phyloP scores from a whole-genome alignment of 106 monocot species.

The Xerophyta viscosa region DNA sequence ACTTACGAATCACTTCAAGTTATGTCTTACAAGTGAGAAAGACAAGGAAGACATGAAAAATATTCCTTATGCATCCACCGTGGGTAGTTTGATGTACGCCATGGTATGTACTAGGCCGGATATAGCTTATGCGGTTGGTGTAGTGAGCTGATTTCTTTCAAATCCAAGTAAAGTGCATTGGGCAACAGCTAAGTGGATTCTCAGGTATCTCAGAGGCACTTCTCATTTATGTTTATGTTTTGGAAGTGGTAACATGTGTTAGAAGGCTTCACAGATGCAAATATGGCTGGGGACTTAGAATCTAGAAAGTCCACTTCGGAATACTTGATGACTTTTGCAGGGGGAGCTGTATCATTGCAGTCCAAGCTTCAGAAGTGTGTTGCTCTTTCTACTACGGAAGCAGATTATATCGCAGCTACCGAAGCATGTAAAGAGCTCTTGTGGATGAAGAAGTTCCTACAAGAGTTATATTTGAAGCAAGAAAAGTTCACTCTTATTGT shows the following conservation, averaged over 20 bases:
- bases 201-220: background rate
- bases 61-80: background rate
- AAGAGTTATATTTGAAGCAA: background rate
- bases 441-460: background rate
- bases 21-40: background rate
- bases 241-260: constrained; percentile 1
- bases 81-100: background rate
- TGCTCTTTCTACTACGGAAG: background rate
- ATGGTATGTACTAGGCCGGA: background rate
- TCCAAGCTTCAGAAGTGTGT: background rate
- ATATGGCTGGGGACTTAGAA: background rate
- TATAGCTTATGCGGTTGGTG: background rate
- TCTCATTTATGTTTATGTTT: background rate
- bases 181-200: background rate
- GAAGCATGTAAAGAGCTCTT: background rate
- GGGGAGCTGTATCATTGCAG: background rate
- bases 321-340: constrained; percentile 3
- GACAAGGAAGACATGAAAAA: background rate
- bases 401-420: background rate
- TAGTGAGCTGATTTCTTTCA: background rate
- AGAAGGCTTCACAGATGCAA: constrained; percentile 5
- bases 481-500: background rate
- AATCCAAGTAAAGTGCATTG: background rate
- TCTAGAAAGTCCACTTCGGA: background rate
- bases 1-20: background rate